These are phyloP conservation scores for Plantago elongata DNA, from an alignment of 257 asterid genomes.

Conservation along the genomic window DNA sequence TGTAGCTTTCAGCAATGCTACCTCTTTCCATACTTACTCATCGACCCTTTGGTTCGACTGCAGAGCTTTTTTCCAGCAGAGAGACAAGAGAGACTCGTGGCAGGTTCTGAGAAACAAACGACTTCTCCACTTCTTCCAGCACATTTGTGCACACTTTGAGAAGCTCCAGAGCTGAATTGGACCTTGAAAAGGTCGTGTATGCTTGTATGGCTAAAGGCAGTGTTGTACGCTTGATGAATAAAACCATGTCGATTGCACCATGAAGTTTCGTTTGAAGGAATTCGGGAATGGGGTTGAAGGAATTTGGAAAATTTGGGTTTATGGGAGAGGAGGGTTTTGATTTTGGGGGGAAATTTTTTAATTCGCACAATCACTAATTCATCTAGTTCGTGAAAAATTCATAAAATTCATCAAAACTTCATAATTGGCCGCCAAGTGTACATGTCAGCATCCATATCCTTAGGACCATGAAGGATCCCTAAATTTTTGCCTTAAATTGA, in stretches of 20 bases:
- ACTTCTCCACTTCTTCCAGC: slow-evolving; percentile 84
- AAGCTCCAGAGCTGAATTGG: slow-evolving; percentile 78
- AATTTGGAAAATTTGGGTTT: too few species aligned
- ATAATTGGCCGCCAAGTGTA: too few species aligned
- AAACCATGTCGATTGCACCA: slow-evolving; percentile 63
- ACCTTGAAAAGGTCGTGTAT: slow-evolving; percentile 62
- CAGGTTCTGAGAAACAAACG: slow-evolving; percentile 73
- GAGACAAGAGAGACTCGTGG: slow-evolving; percentile 61
- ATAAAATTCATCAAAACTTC: too few species aligned
- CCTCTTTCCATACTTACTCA: slow-evolving; percentile 79
- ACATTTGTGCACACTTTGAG: slow-evolving; percentile 76
- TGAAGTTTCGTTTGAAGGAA: too few species aligned
- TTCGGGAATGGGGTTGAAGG: too few species aligned
- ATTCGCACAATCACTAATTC: too few species aligned
- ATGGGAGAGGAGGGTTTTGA: too few species aligned
- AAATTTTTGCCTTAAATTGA: too few species aligned
- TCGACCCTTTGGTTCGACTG: slow-evolving; percentile 63
- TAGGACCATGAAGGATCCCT: too few species aligned
- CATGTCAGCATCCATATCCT: too few species aligned
- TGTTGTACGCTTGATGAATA: slow-evolving; percentile 56
- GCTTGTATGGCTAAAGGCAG: slow-evolving; percentile 62
- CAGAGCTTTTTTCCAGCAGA: slow-evolving; percentile 73
- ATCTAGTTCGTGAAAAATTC: too few species aligned
- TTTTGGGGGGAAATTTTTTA: too few species aligned
- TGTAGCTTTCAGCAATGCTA: slow-evolving; percentile 64